Base-by-base conservation (phyloP, 345 rosid species). In the Citrus australasica region DNA sequence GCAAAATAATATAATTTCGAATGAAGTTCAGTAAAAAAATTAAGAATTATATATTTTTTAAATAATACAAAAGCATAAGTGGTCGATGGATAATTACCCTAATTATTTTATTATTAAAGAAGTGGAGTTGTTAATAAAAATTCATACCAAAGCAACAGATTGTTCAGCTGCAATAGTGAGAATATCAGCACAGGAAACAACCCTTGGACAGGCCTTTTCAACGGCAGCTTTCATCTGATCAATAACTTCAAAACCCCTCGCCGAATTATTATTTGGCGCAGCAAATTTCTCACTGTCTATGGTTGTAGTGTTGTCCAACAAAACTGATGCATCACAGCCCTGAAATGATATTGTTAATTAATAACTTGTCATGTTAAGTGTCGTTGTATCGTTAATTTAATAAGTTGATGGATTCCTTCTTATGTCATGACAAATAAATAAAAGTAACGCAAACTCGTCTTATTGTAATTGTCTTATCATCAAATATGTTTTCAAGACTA, bases 281-380 rank as follows among this genome's bases (percentile, higher is more conserved):
- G 92, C 87, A 64, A 84, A 84, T 81, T 91, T 91, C 79, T 91
- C 92, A 7, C 85, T 82, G 5, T 62, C 32, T 63, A 86, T 83
- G 4, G 91, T 79, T 9, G 75, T 58, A 4, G 75, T 74, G 63
- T 83, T 79, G 79, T 91, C 92, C 60, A 91, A 77, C 81, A 91
- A 38, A 60, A 87, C 61, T 7, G 94, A 89, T n/a, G 77, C 91
- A 78, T 91, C 92, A 64, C 94, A 91, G 6, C 92, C 92, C 93
- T 90, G 84, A 25, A 30, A 60, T 13, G 4, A 46, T 13, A 46
- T 46, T 46, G 1, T 46, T 13, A 13, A 46, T 46, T 46, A 46
- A 13, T 0, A 13, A 46, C 0, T 46, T 46, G 51, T 11, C 51
- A 3, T 46, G 51, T 46, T 46, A 46, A 13, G 16, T 46, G 51